Base-by-base conservation (phyloP, 2,329 filamentous ascomycete species). In the Cryphonectria parasitica region DNA sequence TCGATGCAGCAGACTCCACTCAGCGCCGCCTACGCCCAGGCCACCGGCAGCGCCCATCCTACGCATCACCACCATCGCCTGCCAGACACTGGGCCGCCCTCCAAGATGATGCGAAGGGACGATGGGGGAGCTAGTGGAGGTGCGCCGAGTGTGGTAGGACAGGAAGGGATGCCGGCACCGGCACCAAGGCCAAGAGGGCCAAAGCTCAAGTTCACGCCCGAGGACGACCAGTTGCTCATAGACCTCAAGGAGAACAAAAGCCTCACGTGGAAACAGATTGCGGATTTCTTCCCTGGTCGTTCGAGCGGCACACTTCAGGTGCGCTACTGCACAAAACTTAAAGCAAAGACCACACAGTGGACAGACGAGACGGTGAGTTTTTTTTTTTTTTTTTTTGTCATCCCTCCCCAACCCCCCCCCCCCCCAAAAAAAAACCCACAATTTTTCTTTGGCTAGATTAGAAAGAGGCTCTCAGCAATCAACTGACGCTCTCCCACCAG, bases 191-290 rank as follows among this genome's bases (percentile, higher is more conserved):
- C 95, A 13, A 89, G 92, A 72, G 94, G 93, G 3, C 94, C 94
- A 8, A 98, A 97, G 82, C 86, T 97, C 75, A 97, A 97, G 81
- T 98, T 98, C 78, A 97, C 94, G 0, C 90, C 93, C 13, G 94
- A 97, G 80, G 95, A 98, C 78, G 95, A 98, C 80, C 90, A 92
- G 75, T 83, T 97, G 64, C 85, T 98, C 68, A 91, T 97, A 69
- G 93, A 97, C 78, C 84, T 98, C 73, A 98, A 98, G 80, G 95
- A 98, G 82, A 95, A 96, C 77, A 97, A 96, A 81, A 95, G 93
- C 78, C 85, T 98, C 78, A 97, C 95, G 5, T 98, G 95, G 95
- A 97, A 97, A 82, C 95, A 98, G 84, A 98, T 98, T 77, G 93
- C 94, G 69, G 95, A 97, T 78, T 97, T 97, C 82, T 98, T 98